Conservation (phyloP, 2,329 filamentous ascomycete species). For the Coleophoma cylindrospora region DNA sequence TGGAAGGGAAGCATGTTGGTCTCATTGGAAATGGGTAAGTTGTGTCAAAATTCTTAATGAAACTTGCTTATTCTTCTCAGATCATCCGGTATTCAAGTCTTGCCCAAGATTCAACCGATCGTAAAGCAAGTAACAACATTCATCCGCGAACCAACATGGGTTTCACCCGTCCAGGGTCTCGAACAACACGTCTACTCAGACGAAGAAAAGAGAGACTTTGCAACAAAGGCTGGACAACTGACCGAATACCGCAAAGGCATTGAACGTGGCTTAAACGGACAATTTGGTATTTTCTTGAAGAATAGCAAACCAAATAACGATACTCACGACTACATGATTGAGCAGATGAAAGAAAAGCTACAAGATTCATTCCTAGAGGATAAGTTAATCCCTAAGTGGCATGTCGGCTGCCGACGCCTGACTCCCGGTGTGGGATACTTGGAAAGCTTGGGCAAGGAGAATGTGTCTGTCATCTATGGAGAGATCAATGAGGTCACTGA, state of each 20-base stretch:
- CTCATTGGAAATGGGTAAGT: constrained; percentile 38
- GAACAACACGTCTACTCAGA: constrained; percentile 35
- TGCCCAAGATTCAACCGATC: constrained; percentile 38
- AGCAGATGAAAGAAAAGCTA: constrained; percentile 33
- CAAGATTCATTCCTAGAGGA: constrained; percentile 16
- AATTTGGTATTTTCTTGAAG: constrained; percentile 42
- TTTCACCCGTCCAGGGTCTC: constrained; percentile 37
- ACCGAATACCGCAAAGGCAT: constrained; percentile 37
- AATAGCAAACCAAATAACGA: constrained; percentile 32
- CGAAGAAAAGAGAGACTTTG: constrained; percentile 36
- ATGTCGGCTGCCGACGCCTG: constrained; percentile 25
- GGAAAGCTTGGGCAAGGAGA: constrained; percentile 26
- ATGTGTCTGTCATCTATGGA: constrained; percentile 24
- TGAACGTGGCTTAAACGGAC: constrained; percentile 32
- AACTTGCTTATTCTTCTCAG: constrained; percentile 15
- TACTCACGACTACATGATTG: constrained; percentile 33
- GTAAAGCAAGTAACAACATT: constrained; percentile 39
- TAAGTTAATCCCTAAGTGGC: constrained; percentile 30
- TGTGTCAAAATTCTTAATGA: constrained; percentile 4
- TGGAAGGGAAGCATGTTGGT: constrained; percentile 33
- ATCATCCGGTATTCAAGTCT: constrained; percentile 39
- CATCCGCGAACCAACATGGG: constrained; percentile 43
- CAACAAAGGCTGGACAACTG: constrained; percentile 26
- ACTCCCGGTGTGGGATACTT: constrained; percentile 7
- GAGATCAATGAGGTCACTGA: constrained; percentile 20